Evolutionary conservation across 208 protist species (phyloP).

Genomic region (Naegleria fowleri): DNA sequence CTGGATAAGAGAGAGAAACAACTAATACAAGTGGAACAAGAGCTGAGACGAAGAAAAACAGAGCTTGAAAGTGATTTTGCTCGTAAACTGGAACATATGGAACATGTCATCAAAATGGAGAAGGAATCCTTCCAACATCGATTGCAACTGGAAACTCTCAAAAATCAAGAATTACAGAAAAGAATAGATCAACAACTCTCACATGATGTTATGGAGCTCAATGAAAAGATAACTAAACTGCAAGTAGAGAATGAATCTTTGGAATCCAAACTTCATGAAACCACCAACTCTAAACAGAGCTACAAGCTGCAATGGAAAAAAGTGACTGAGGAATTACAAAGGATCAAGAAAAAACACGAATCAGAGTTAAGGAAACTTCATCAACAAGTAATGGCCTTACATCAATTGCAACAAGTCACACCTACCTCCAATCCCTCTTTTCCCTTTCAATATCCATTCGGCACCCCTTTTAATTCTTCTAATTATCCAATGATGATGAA

Average conservation of each 20-base stretch:
- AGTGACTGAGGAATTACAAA: not conserved
- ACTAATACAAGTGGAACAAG: not conserved
- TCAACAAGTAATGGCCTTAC: not conserved
- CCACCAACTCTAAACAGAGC: not conserved
- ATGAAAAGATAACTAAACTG: not conserved
- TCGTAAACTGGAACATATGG: slow-evolving; percentile 1
- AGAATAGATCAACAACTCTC: not conserved
- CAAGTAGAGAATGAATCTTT: not conserved
- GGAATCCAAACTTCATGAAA: not conserved
- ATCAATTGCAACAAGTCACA: not conserved
- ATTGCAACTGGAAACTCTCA: not conserved
- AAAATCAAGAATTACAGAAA: slow-evolving; percentile 7
- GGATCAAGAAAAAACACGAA: not conserved
- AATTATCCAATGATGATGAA: not conserved
- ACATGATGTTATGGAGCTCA: not conserved
- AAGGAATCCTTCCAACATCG: not conserved
- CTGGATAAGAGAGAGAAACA: not conserved
- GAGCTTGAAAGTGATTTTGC: not conserved
- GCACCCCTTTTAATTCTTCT: not conserved
- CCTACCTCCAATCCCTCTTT: not conserved
- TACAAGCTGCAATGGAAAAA: slow-evolving; percentile 22
- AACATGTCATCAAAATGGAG: not conserved
- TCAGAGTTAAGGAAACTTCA: not conserved
- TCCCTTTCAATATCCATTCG: not conserved
- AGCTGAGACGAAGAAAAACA: slow-evolving; percentile 20